These are phyloP conservation scores for Entomortierella lignicola DNA, from an alignment of 192 early-diverging fungal genomes.

Conservation along the genomic window DNA sequence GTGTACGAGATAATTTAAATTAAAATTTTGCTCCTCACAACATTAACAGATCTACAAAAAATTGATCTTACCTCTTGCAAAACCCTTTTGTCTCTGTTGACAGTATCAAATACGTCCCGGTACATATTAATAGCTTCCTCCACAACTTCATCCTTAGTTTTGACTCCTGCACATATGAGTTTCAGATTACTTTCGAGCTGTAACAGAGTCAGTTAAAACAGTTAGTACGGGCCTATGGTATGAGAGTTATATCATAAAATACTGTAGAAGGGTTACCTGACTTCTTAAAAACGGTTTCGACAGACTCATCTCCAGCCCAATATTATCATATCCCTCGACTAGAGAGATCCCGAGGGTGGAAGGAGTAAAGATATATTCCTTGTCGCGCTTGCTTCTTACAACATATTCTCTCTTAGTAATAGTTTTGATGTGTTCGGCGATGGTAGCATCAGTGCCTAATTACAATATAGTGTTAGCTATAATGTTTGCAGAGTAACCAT, in stretches of 20 bases:
- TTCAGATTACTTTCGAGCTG: constrained; percentile 86
- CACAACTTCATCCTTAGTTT: constrained; percentile 75
- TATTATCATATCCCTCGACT: constrained; percentile 86
- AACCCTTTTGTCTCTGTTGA: constrained; percentile 60
- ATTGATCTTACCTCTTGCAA: constrained; percentile 52
- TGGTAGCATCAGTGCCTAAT: constrained; percentile 95
- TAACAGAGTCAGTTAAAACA: no score
- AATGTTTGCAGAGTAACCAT: no score
- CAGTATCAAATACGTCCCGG: constrained; percentile 71
- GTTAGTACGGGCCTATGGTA: no score
- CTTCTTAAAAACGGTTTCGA: constrained; percentile 89
- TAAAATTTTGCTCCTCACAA: background rate
- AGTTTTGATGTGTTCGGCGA: constrained; percentile 95
- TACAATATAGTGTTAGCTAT: no score
- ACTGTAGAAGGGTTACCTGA: constrained; percentile 62
- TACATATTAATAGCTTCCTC: constrained; percentile 77
- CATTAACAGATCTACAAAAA: background rate
- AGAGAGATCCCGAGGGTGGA: constrained; percentile 90
- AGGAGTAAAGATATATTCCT: constrained; percentile 70
- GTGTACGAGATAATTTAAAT: background rate
- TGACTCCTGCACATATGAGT: constrained; percentile 75
- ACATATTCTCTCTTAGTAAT: constrained; percentile 91
- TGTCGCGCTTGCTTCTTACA: constrained; percentile 64
- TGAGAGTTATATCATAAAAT: no score
- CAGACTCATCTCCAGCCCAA: constrained; percentile 88